Conservation (phyloP, 768 basidiomycete genomes). For the Boletus rex-veris region DNA sequence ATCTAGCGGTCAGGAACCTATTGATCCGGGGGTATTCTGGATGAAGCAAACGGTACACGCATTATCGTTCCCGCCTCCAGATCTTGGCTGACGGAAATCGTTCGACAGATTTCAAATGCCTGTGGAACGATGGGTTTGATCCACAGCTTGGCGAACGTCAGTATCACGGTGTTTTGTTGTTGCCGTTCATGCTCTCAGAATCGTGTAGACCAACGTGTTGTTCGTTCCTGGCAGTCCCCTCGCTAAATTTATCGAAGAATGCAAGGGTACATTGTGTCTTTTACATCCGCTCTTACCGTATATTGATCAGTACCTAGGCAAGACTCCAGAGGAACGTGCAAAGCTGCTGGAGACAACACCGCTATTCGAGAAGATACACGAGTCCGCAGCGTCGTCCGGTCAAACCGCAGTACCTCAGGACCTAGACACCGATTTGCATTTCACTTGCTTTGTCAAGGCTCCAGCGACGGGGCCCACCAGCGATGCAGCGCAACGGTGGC, state of each 20-base stretch:
- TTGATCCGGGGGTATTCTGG: constrained; percentile 73
- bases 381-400: constrained; percentile 61
- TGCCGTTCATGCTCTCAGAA: constrained; percentile 2
- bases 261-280: constrained; percentile 44
- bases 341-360: constrained; percentile 69
- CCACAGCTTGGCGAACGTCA: constrained; percentile 79
- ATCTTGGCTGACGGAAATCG: neutral
- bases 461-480: constrained; percentile 35
- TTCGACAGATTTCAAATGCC: constrained; percentile 67
- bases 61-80: neutral
- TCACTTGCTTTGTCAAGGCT: constrained; percentile 80
- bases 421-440: constrained; percentile 76
- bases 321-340: constrained; percentile 71
- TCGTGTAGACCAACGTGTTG: constrained; percentile 50
- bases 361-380: constrained; percentile 77
- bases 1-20: constrained; percentile 39
- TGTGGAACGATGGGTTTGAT: constrained; percentile 87
- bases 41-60: constrained; percentile 82
- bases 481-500: constrained; percentile 29
- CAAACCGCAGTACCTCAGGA: constrained; percentile 65
- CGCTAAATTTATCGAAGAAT: constrained; percentile 61
- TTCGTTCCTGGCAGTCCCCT: constrained; percentile 58
- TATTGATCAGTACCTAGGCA: constrained; percentile 39
- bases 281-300: neutral
- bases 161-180: constrained; percentile 19